Evolutionary conservation across 768 basidiomycete species (phyloP), one percentile per base, ranked within the genome.

Genomic region (Termitomyces sp.): DNA sequence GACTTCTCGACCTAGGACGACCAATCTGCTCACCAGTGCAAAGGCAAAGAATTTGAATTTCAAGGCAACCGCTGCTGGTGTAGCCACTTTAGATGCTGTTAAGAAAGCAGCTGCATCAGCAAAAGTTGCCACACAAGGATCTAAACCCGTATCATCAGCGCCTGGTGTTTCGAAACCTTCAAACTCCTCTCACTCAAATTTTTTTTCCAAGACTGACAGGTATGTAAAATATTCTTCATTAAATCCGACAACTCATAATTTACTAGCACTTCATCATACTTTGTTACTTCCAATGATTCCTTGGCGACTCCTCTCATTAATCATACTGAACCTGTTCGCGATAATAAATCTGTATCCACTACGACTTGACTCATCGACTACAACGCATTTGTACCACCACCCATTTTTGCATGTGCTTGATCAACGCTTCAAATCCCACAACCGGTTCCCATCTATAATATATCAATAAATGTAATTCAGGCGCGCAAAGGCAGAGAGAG

Each of bases 401-500:
- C 87, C 37, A 73, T 91, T 28, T 90, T 89, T 65, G 81, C 80
- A 45, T 69, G 73, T 61, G 86, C 86, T 57, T 91, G 71, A 89
- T 72, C 30, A 28, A 31, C 55, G 50, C 28, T 17, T 33, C 54
- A 55, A 44, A 70, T 69, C 63, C 62, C 19, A 23, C 23, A 10
- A 40, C 9, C n/a, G 38, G 38, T n/a, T 26, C 3, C 2, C 40
- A 40, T 19, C 23, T 23, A 50, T 14, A 17, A 51, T n/a, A 3
- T 41, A 51, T 40, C 41, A 14, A 31, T 30, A n/a, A 47, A 31
- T 66, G 28, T 51, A 30, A 53, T 44, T 23, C 42, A 90, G 89
- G 62, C 87, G 89, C 21, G 87, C 88, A 42, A 85, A 75, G 71
- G 85, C 84, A 12, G 91, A 93, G 70, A 77, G 80, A 64, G 85